phyloP scores from a whole-genome alignment of 805 yeast species.

The Schwanniomyces pseudopolymorphus region DNA sequence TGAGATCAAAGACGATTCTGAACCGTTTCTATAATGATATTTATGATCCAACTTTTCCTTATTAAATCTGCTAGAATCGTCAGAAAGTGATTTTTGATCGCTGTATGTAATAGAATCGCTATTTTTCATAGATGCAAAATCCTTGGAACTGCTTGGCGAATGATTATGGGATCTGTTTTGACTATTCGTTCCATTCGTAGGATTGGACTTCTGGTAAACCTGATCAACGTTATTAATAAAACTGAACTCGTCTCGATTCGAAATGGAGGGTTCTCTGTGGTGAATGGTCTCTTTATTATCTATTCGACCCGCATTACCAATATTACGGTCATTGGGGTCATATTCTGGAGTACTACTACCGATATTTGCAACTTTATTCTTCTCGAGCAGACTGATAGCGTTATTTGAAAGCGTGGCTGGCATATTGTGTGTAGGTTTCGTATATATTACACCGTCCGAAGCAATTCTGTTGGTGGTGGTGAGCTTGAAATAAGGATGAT shows the following conservation, averaged over 20 bases:
- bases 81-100: background rate
- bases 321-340: background rate
- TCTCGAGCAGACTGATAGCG: background rate
- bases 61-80: background rate
- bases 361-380: background rate
- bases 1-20: constrained; percentile 36
- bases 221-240: background rate
- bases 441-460: constrained; percentile 23
- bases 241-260: background rate
- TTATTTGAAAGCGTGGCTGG: background rate
- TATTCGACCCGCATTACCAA: background rate
- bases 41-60: background rate
- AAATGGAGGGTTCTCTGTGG: background rate
- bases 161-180: background rate
- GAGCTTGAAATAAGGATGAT: background rate
- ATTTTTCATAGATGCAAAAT: background rate
- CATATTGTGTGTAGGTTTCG: background rate
- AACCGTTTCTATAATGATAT: constrained; percentile 24
- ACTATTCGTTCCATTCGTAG: background rate
- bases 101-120: background rate
- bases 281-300: background rate
- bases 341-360: background rate
- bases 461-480: constrained; percentile 8
- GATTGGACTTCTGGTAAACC: background rate
- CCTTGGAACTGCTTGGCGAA: background rate